These are phyloP conservation scores for Boletus subparvulus DNA, from an alignment of 768 basidiomycete species.

Conservation along the genomic window DNA sequence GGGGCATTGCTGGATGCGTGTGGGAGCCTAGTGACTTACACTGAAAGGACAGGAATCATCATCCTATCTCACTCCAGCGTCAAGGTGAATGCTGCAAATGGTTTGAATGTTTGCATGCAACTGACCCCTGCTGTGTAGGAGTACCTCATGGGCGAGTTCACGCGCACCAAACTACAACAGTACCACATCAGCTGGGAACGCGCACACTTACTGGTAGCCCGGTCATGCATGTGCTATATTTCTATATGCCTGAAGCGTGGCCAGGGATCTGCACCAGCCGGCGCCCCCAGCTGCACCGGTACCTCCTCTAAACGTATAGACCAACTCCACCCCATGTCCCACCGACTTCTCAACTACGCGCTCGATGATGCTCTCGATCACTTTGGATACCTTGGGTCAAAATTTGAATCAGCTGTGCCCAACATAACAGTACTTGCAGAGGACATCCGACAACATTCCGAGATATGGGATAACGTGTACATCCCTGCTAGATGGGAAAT, in stretches of 20 bases:
- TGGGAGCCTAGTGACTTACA: slow-evolving; percentile 7
- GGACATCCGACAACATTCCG: background rate
- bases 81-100: background rate
- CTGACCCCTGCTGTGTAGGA: background rate
- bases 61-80: slow-evolving; percentile 6
- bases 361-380: background rate
- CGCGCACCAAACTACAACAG: background rate
- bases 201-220: background rate
- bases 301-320: background rate
- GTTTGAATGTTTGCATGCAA: background rate
- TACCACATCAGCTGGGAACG: background rate
- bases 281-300: background rate
- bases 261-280: background rate
- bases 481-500: background rate
- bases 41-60: background rate
- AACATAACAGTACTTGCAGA: background rate
- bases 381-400: background rate
- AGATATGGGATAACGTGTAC: background rate
- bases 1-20: slow-evolving; percentile 5
- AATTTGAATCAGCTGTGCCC: background rate
- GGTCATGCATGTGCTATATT: slow-evolving; percentile 3
- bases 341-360: background rate
- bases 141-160: background rate
- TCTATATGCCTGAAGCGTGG: background rate
- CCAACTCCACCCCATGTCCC: background rate